Conservation (phyloP, 495 filamentous ascomycete genomes). For the Neurospora sp. region DNA sequence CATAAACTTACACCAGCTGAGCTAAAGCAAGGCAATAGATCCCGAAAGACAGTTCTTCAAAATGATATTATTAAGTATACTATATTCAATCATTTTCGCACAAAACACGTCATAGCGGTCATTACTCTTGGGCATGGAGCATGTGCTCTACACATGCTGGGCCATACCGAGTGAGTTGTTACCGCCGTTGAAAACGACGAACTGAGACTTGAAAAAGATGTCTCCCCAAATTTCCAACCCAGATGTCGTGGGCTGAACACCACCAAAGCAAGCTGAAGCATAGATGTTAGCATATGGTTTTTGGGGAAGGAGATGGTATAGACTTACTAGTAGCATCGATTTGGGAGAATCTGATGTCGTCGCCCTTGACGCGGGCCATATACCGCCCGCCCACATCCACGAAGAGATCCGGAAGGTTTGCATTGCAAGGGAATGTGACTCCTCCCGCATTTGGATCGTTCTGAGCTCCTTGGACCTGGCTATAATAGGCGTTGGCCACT, state of each 20-base stretch:
- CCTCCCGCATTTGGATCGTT: constrained; percentile 43
- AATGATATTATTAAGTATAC: background rate
- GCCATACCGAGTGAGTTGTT: constrained; percentile 53
- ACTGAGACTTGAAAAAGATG: constrained; percentile 69
- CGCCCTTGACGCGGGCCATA: constrained; percentile 56
- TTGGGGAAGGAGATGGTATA: background rate
- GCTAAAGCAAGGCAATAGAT: background rate
- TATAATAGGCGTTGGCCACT: constrained; percentile 54
- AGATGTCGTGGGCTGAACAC: constrained; percentile 53
- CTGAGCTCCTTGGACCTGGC: constrained; percentile 45
- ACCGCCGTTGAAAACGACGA: constrained; percentile 67
- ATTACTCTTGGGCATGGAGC: background rate
- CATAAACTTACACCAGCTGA: background rate
- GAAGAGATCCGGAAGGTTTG: constrained; percentile 52
- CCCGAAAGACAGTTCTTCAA: background rate
- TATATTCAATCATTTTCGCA: background rate
- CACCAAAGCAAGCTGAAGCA: constrained; percentile 56
- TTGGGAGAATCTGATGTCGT: constrained; percentile 54
- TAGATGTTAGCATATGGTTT: constrained; percentile 5
- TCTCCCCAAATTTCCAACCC: constrained; percentile 67
- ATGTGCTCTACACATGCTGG: constrained; percentile 27
- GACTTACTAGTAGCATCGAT: constrained; percentile 39
- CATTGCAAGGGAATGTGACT: constrained; percentile 55
- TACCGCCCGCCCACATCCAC: constrained; percentile 52
- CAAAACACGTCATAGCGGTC: background rate